These are phyloP conservation scores for Candida tropicalis DNA, from an alignment of 1,139 yeast genomes.

Conservation along the genomic window DNA sequence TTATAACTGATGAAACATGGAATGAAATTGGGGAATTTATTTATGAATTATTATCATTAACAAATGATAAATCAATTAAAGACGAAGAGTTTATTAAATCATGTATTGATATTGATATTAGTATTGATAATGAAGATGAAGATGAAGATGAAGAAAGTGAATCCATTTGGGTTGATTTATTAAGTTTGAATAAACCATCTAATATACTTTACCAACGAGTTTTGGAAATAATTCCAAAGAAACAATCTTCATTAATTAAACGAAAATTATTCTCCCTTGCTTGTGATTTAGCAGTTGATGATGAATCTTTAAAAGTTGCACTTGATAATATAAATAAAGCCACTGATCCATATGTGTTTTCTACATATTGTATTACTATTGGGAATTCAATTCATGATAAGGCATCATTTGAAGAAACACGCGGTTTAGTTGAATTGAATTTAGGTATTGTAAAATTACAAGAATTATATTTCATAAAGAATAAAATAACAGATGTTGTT, in stretches of 20 bases:
- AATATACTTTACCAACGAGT: constrained; percentile 14
- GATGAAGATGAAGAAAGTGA: constrained; percentile 18
- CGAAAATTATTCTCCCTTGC: constrained; percentile 39
- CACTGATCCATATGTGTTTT: constrained; percentile 29
- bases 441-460: constrained; percentile 23
- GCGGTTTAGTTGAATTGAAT: background rate
- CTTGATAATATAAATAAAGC: constrained; percentile 11
- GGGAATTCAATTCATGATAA: constrained; percentile 38
- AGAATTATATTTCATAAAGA: constrained; percentile 21
- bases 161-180: constrained; percentile 19
- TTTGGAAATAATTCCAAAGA: constrained; percentile 12
- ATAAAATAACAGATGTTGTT: constrained; percentile 35
- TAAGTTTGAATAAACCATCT: constrained; percentile 22
- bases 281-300: constrained; percentile 40
- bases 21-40: constrained; percentile 11
- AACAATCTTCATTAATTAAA: constrained; percentile 19
- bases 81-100: constrained; percentile 10
- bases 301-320: constrained; percentile 20
- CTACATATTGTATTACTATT: constrained; percentile 33
- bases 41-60: constrained; percentile 10
- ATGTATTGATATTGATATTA: constrained; percentile 4
- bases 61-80: background rate
- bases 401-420: constrained; percentile 21
- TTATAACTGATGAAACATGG: constrained; percentile 5
- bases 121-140: constrained; percentile 15